phyloP scores from a whole-genome alignment of 116 monocot genomes.

The Iris pallida region DNA sequence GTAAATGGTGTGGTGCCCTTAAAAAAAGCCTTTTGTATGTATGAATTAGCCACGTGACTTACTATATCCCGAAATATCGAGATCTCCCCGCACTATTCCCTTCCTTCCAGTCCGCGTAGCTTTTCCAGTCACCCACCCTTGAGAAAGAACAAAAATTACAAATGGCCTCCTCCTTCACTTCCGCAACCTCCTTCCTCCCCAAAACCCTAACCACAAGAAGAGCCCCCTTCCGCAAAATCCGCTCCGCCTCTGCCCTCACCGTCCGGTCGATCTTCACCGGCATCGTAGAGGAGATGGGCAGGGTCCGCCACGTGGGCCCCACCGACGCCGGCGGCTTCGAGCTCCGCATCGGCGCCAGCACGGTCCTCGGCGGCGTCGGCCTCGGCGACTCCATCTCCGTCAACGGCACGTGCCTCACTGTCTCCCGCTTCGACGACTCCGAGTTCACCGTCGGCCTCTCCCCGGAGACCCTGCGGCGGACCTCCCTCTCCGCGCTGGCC shows the following conservation, averaged over 20 bases:
- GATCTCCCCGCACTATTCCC: background rate
- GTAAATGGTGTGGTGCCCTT: too few species aligned
- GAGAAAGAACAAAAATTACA: too few species aligned
- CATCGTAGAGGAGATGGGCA: conserved; percentile 88
- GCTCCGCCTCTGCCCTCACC: background rate
- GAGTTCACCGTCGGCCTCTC: conserved; percentile 74
- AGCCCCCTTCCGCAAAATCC: background rate
- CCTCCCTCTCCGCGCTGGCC: conserved; percentile 49
- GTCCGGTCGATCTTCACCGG: conserved; percentile 79
- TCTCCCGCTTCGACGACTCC: conserved; percentile 41
- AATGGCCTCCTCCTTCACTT: background rate
- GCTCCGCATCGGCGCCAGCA: conserved; percentile 47
- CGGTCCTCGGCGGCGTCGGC: conserved; percentile 47
- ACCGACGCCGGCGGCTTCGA: conserved; percentile 46
- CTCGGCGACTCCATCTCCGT: conserved; percentile 93
- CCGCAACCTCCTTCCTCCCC: background rate
- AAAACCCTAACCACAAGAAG: conserved; percentile 5
- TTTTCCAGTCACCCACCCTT: too few species aligned
- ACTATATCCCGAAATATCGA: too few species aligned
- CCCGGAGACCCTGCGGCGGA: conserved; percentile 80
- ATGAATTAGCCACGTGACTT: too few species aligned
- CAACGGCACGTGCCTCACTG: conserved; percentile 91
- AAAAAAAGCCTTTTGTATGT: too few species aligned
- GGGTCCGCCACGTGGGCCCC: conserved; percentile 48
- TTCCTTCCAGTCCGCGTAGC: background rate